Evolutionary conservation across 139 green algal genomes (phyloP), one percentile per base, ranked within the genome.

Genomic region (Chlorella sp.): DNA sequence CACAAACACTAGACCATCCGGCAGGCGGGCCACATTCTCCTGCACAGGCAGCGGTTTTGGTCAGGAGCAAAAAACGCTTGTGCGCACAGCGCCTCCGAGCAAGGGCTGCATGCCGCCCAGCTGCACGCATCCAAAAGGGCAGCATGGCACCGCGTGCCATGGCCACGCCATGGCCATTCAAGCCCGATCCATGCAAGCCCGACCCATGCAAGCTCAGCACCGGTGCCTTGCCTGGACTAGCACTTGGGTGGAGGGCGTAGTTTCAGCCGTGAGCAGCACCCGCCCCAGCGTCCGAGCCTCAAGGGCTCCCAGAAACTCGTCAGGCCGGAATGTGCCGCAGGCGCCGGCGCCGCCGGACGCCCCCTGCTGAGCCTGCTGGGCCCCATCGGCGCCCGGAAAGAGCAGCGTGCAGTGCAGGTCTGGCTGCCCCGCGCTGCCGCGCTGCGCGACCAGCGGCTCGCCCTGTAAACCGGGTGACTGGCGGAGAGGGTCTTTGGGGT

Each of bases 1-100:
- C 51, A 96, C 89, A 67, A 90, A 91, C 26, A 96, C 86, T 17
- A 82, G 64, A 6, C 94, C 94, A 38, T 93, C 82, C 5, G 92
- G 91, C 24, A 98, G 69, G 24, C 62, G 41, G 11, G 44, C n/a
- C 81, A 76, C 78, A 88, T 92, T 93, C 41, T 95, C 84, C 74
- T 95, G 91, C 24, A 94, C 41, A 11, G 90, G 68, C 36, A 82
- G 40, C 2, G 24, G 62, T 36, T 3, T 2, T 34, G 46, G 46
- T 54, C 46, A 54, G 46, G 8, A 54, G 46, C 46, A 19, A 54
- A 54, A 54, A 8, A 11, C 8, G 46, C n/a, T n/a, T n/a, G n/a
- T n/a, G n/a, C n/a, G n/a, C n/a, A n/a, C n/a, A n/a, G n/a, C n/a
- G n/a, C n/a, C n/a, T n/a, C n/a, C n/a, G n/a, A n/a, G n/a, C n/a